These are phyloP conservation scores for Exobasidium rhododendri DNA, from an alignment of 1,284 basidiomycete species.

Conservation along the genomic window DNA sequence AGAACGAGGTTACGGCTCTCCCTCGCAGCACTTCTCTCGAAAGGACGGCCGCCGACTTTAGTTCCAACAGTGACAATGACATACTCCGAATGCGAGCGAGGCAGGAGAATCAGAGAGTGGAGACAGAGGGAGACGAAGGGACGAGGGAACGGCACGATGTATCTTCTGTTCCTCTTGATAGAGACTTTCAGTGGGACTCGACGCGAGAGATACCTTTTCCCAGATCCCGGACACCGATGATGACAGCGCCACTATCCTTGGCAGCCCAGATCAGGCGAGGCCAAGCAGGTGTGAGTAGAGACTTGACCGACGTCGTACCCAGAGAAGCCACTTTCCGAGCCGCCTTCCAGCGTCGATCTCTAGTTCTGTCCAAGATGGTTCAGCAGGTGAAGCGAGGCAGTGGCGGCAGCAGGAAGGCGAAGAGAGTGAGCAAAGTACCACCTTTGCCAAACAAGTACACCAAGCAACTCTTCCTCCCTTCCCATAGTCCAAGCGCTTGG, in stretches of 20 bases:
- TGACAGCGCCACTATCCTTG: background rate
- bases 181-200: background rate
- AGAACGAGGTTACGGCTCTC: background rate
- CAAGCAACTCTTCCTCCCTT: background rate
- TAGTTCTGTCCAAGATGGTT: background rate
- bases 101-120: conserved; percentile 10
- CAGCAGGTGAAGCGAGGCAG: conserved; percentile 4
- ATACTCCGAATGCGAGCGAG: conserved; percentile 13
- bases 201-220: background rate
- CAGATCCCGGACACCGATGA: background rate
- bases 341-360: background rate
- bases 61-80: conserved; percentile 6
- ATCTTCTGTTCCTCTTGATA: background rate
- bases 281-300: background rate
- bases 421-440: background rate
- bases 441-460: background rate
- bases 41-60: conserved; percentile 1
- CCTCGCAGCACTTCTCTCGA: background rate
- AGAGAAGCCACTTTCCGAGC: background rate
- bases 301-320: background rate
- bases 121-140: conserved; percentile 11
- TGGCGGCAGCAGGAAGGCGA: background rate
- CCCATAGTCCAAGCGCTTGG: background rate
- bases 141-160: background rate
- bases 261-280: background rate